These are phyloP conservation scores for Podaxis sp. DNA, from an alignment of 768 basidiomycete species.

Conservation along the genomic window DNA sequence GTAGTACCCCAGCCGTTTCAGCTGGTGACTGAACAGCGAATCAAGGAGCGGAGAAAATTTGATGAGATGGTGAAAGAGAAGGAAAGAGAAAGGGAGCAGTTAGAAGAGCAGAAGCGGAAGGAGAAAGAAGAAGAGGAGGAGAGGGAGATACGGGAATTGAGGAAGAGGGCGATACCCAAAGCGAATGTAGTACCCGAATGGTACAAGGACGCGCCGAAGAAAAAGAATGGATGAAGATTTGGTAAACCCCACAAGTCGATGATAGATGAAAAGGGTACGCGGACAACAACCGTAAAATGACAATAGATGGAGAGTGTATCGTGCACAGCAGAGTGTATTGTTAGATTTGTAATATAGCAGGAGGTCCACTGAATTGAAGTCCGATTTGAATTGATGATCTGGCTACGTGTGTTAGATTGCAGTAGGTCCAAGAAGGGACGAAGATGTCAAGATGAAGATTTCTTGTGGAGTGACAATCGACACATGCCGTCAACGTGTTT, in stretches of 20 bases:
- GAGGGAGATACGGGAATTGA: constrained; percentile 56
- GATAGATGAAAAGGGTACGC: background rate
- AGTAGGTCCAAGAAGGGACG: constrained; percentile 13
- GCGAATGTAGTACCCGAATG: constrained; percentile 76
- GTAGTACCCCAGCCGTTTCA: constrained; percentile 46
- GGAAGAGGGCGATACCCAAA: constrained; percentile 62
- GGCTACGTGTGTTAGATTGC: background rate
- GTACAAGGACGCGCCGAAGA: constrained; percentile 73
- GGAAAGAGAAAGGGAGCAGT: constrained; percentile 50
- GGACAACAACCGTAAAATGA: background rate
- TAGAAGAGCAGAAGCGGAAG: constrained; percentile 45
- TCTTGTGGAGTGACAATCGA: constrained; percentile 16
- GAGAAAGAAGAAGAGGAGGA: constrained; percentile 57
- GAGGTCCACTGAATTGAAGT: background rate
- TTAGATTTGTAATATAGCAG: constrained; percentile 4
- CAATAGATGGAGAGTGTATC: background rate
- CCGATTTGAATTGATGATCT: constrained; percentile 10
- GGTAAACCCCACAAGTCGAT: background rate
- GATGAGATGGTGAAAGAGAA: constrained; percentile 57
- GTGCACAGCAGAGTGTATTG: constrained; percentile 1
- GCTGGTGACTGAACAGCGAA: constrained; percentile 55
- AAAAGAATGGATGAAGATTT: constrained; percentile 26
- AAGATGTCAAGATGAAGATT: constrained; percentile 16
- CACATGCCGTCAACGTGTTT: constrained; percentile 27
- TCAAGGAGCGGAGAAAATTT: constrained; percentile 63